Base-by-base conservation (phyloP, 306 rosid genomes). In the Cicer yamashitae region DNA sequence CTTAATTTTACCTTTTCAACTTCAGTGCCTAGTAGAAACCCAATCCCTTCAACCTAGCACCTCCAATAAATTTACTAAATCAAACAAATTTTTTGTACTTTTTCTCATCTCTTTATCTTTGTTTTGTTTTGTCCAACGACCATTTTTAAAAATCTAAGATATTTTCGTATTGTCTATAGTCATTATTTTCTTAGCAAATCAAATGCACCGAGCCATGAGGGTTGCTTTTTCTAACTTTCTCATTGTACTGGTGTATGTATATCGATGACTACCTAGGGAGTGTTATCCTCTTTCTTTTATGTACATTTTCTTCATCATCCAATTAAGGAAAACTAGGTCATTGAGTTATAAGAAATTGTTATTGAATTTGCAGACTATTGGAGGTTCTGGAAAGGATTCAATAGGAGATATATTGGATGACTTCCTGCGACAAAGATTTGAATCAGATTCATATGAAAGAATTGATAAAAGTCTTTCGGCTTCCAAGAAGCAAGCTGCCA, bases 331-430 rank as follows among this genome's bases (percentile, higher is more conserved):
- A 58, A 75, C 34, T 76, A 70, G 53, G 69, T 73, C 68, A 34
- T 67, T 56, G 79, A 56, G 11, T 66, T 67, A 63, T 60, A 18
- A 60, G 79, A 12, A 52, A 13, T 56, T 76, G 48, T 77, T 34
- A 12, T 50, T 67, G 45, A 22, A 78, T 86, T 84, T 60, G 57
- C 94, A 93, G 96, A 75, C 89, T 63, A 75, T 80, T 54, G 85
- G 94, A 74, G 89, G 91, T 74, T 81, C 84, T 72, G 93, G 89
- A 83, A 86, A 70, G 67, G 61, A 25, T 86, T 17, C 86, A 43
- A 72, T 89, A 40, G 97, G 96, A 82, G 87, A 91, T 88, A 73
- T 90, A 82, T 89, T 94, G 90, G 99, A 92, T 22, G 99, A 94
- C 75, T 77, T 86, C 10, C 56, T 94, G 76, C 87, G 86, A 7